phyloP scores from a whole-genome alignment of 371 early-diverging fungal genomes.

The Apophysomyces variabilis region DNA sequence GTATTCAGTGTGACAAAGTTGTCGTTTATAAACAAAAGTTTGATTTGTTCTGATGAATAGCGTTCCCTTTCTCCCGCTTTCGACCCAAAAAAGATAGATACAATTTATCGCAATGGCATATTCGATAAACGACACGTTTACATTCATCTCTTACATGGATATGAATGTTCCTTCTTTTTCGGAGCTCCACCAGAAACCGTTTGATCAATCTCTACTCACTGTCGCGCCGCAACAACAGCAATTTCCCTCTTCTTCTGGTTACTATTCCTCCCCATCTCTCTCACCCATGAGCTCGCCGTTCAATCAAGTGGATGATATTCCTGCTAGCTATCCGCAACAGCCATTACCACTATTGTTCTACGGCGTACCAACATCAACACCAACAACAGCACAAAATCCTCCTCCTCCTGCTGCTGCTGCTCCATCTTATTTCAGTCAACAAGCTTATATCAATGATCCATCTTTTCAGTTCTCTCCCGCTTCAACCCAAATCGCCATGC shows the following conservation, averaged over 20 bases:
- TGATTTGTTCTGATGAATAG: constrained; percentile 1
- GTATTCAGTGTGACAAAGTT: constrained; percentile 8
- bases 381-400: constrained; percentile 1
- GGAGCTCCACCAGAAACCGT: constrained; percentile 22
- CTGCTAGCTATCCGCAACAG: background rate
- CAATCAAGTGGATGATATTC: constrained; percentile 7
- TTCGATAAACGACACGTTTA: constrained; percentile 7
- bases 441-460: constrained; percentile 2
- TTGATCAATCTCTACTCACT: constrained; percentile 13
- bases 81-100: background rate
- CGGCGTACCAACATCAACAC: background rate
- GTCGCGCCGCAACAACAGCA: constrained; percentile 5
- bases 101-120: constrained; percentile 2
- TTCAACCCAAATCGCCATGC: background rate
- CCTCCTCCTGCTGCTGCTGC: background rate
- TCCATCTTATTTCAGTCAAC: background rate
- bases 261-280: background rate
- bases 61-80: constrained; percentile 10
- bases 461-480: constrained; percentile 1
- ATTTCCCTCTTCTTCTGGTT: background rate
- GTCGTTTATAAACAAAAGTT: constrained; percentile 11
- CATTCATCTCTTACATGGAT: constrained; percentile 9
- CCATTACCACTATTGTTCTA: background rate
- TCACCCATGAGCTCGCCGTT: constrained; percentile 6
- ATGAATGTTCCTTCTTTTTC: constrained; percentile 19